Evolutionary conservation across 1,139 yeast genomes (phyloP).

Genomic region (Debaryomyces nepalensis): DNA sequence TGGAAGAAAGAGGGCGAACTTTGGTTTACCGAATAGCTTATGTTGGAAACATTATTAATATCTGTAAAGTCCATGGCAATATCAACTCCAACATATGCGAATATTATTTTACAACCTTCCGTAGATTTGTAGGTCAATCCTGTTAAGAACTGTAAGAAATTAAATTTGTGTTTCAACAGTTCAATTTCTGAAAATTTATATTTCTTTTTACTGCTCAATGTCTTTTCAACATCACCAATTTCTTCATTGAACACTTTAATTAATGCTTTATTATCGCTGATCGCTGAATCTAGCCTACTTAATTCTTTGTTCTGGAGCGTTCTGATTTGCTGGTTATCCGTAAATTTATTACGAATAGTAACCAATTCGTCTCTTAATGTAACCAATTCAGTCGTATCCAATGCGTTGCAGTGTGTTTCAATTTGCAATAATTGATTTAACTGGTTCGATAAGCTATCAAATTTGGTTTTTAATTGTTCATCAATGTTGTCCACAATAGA

Average conservation of each 20-base stretch:
- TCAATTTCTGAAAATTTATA: conserved; percentile 33
- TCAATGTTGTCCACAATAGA: conserved; percentile 23
- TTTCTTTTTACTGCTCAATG: conserved; percentile 26
- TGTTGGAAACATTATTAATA: conserved; percentile 6
- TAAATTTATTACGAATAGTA: conserved; percentile 18
- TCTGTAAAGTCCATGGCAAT: conserved; percentile 22
- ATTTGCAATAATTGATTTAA: conserved; percentile 27
- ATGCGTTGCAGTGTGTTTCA: conserved; percentile 23
- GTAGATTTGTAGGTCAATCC: conserved; percentile 23
- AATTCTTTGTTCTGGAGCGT: conserved; percentile 18
- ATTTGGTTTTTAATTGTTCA: conserved; percentile 19
- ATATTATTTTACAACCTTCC: conserved; percentile 17
- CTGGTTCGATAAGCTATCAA: conserved; percentile 25
- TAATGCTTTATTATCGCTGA: conserved; percentile 22
- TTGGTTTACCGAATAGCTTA: conserved; percentile 12
- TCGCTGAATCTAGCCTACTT: conserved; percentile 17
- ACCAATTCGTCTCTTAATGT: conserved; percentile 21
- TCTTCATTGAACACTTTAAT: conserved; percentile 22
- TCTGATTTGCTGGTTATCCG: conserved; percentile 14
- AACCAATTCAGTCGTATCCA: conserved; percentile 23
- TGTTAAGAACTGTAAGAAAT: conserved; percentile 29
- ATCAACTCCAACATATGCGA: conserved; percentile 24
- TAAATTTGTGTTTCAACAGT: conserved; percentile 27
- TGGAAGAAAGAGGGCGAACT: conserved; percentile 3
- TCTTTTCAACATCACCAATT: conserved; percentile 21